Evolutionary conservation across 1,139 yeast species (phyloP), one percentile per base, ranked within the genome.

Genomic region (Blastobotrys petasosporus): DNA sequence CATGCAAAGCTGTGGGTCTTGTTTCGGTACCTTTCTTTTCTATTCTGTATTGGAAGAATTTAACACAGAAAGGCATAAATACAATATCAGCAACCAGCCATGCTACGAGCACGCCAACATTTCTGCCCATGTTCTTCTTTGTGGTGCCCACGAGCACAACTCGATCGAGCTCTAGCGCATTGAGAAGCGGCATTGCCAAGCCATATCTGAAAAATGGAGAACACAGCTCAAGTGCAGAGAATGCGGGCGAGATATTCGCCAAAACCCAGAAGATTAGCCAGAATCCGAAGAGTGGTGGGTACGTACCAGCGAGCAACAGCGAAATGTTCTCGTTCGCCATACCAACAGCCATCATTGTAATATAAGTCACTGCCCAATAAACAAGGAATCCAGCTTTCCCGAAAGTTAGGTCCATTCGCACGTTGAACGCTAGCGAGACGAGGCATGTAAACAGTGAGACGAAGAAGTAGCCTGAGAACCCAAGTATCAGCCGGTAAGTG

Each of bases 251-350:
- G 34, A 82, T 72, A 54, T 81, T 82, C 39, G 71, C 45, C 45
- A 81, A 74, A 56, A 80, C 79, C 74, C 78, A 77, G 49, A 75
- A 70, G 52, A 80, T 68, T 60, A 82, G 67, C 85, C 86, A 81
- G 41, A 78, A 70, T 0, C 85, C 82, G 11, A 80, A 53, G 39
- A 70, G 62, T 12, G 77, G 74, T 5, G 80, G 79, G 37, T 67
- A 70, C 33, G 62, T 55, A 1, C 75, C 65, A 44, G 76, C 65
- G 4, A 77, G 60, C 4, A 79, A 42, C 49, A 74, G 60, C 11
- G 77, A 76, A 47, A 76, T 69, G 50, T 78, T 76, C 61, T 82
- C 88, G 55, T 77, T 79, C 25, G 80, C 76, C 31, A 80, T 80
- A 25, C 85, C 85, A 25, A 78, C 72, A 0, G 86, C 82, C 46